Evolutionary conservation across 148 eudicot species (phyloP).

Genomic region (Spergularia marina): DNA sequence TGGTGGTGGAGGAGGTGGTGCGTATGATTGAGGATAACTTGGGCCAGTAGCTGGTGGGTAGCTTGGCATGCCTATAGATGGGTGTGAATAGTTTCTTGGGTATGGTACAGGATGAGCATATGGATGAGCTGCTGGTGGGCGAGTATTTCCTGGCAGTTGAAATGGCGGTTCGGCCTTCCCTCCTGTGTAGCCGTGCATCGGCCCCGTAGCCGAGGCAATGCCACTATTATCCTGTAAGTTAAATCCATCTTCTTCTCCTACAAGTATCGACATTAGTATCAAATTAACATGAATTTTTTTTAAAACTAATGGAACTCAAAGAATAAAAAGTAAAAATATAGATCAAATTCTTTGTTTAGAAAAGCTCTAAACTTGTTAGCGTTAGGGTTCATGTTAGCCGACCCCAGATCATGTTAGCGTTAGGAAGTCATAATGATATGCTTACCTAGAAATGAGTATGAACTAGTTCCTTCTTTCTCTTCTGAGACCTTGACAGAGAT

Average conservation of each 20-base stretch:
- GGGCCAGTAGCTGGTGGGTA: slow-evolving; percentile 27
- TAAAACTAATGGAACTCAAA: too few species aligned
- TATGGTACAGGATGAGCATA: slow-evolving; percentile 33
- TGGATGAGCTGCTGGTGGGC: slow-evolving; percentile 26
- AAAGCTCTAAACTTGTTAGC: neutral
- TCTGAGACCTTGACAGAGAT: slow-evolving; percentile 63
- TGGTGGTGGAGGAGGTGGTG: slow-evolving; percentile 43
- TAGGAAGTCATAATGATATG: neutral
- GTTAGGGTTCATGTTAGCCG: neutral
- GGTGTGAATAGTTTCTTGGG: slow-evolving; percentile 34
- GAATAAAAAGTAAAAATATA: too few species aligned
- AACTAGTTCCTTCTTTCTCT: slow-evolving; percentile 44
- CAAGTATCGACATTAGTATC: neutral
- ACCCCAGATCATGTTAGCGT: neutral
- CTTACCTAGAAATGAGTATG: slow-evolving; percentile 46
- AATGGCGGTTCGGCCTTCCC: slow-evolving; percentile 26
- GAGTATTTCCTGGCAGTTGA: slow-evolving; percentile 27
- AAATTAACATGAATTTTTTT: neutral
- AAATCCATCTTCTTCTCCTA: slow-evolving; percentile 51
- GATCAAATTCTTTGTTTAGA: too few species aligned
- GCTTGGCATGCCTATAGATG: slow-evolving; percentile 26
- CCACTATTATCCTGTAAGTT: slow-evolving; percentile 39
- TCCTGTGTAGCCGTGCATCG: slow-evolving; percentile 30
- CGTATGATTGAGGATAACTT: slow-evolving; percentile 34
- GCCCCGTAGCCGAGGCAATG: slow-evolving; percentile 30